Percentiles rank a stretch among this genome's conserved stretches.
Evolutionary conservation across 345 rosid genomes (phyloP).

Genomic region (Clausena lansium): DNA sequence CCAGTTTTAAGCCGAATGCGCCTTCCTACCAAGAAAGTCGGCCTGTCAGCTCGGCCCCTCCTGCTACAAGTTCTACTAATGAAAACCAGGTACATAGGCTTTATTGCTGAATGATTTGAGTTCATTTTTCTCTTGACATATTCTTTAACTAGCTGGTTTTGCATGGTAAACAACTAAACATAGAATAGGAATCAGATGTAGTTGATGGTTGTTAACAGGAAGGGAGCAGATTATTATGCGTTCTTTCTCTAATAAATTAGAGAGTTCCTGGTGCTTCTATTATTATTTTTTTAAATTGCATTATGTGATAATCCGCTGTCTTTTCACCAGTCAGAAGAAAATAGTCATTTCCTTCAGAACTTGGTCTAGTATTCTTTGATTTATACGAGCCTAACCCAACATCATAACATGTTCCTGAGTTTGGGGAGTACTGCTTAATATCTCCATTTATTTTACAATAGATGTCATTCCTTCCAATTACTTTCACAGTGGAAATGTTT

Average conservation of each 20-base stretch:
- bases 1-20: constrained; percentile 55
- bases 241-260: background rate
- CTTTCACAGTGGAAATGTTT: background rate
- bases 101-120: background rate
- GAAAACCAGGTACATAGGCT: constrained; percentile 57
- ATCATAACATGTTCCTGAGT: background rate
- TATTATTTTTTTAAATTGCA: background rate
- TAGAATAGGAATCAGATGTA: background rate
- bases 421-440: background rate
- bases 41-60: constrained; percentile 43
- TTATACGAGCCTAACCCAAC: background rate
- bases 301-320: background rate
- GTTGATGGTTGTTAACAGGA: background rate
- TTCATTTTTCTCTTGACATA: background rate
- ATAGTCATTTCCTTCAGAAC: background rate
- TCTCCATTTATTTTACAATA: background rate
- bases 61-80: constrained; percentile 43
- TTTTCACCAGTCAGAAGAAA: background rate
- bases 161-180: background rate
- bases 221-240: background rate
- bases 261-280: background rate
- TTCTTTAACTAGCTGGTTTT: background rate
- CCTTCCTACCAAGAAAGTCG: constrained; percentile 46
- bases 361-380: background rate
- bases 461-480: background rate